phyloP scores from a whole-genome alignment of 192 early-diverging fungal species.

The Linnemannia exigua region DNA sequence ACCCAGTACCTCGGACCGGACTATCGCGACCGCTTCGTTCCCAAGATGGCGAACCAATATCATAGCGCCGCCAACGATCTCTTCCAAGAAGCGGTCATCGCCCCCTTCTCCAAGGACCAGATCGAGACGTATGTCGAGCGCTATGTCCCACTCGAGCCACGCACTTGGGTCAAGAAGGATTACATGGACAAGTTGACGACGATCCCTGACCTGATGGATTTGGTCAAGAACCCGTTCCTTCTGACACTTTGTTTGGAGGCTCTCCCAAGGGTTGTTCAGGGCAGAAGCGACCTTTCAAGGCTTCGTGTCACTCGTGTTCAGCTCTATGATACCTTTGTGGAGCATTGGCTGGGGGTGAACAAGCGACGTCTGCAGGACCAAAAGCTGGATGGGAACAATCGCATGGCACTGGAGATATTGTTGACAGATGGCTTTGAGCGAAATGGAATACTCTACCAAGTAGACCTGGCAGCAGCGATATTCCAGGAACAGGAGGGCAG shows the following conservation, averaged over 20 bases:
- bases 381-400: background rate
- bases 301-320: background rate
- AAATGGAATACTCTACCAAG: background rate
- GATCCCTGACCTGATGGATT: background rate
- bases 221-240: constrained; percentile 5
- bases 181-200: background rate
- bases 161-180: background rate
- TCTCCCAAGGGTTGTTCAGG: background rate
- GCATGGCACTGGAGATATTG: too few species aligned
- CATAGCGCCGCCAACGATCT: background rate
- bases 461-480: background rate
- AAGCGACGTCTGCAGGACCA: background rate
- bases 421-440: background rate
- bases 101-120: background rate
- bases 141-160: background rate
- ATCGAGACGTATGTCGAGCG: background rate
- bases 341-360: background rate
- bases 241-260: background rate
- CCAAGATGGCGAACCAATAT: background rate
- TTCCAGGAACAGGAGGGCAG: background rate
- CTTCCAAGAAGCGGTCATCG: constrained; percentile 1
- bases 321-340: background rate
- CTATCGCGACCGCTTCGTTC: background rate
- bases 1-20: background rate
- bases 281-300: background rate